A percentile compares a stretch with the other conserved stretches of the same genome.
Evolutionary conservation across 768 basidiomycete species (phyloP).

Genomic region (Lactarius indigo): DNA sequence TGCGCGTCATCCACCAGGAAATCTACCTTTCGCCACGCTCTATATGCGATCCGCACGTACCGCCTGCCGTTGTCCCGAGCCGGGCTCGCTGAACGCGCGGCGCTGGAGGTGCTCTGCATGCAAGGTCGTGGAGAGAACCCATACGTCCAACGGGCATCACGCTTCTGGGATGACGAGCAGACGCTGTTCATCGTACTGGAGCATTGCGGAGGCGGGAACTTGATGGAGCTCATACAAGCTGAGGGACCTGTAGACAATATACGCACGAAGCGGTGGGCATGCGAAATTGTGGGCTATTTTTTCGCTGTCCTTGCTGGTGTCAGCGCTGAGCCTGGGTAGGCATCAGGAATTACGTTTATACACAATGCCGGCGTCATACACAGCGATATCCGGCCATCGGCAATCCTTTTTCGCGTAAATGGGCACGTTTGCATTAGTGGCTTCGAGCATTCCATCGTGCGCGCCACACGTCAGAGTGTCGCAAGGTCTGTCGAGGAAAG

Average conservation of each 20-base stretch:
- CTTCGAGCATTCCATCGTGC: constrained; percentile 20
- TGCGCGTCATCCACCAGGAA: constrained; percentile 12
- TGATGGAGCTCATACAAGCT: constrained; percentile 18
- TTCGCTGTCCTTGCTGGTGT: not conserved
- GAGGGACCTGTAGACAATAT: constrained; percentile 15
- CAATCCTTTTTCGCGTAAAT: constrained; percentile 21
- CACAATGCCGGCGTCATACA: constrained; percentile 24
- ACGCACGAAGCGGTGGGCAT: constrained; percentile 19
- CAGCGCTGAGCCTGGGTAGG: constrained; percentile 13
- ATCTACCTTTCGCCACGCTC: constrained; percentile 13
- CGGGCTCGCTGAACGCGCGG: constrained; percentile 17
- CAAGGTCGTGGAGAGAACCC: constrained; percentile 1
- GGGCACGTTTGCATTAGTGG: constrained; percentile 24
- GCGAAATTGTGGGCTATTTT: constrained; percentile 19
- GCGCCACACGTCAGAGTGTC: not conserved
- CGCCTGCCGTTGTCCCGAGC: constrained; percentile 18
- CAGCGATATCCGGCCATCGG: constrained; percentile 19
- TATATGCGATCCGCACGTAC: constrained; percentile 25
- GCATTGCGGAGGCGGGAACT: constrained; percentile 22
- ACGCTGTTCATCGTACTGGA: constrained; percentile 22
- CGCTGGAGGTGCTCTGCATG: constrained; percentile 14
- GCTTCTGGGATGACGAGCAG: constrained; percentile 25
- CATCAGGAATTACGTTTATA: constrained; percentile 20
- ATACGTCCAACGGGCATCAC: constrained; percentile 21
- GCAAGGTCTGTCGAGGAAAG: constrained; percentile 7